phyloP scores from a whole-genome alignment of 1,284 basidiomycete genomes.

The Ceratobasidium sp. region DNA sequence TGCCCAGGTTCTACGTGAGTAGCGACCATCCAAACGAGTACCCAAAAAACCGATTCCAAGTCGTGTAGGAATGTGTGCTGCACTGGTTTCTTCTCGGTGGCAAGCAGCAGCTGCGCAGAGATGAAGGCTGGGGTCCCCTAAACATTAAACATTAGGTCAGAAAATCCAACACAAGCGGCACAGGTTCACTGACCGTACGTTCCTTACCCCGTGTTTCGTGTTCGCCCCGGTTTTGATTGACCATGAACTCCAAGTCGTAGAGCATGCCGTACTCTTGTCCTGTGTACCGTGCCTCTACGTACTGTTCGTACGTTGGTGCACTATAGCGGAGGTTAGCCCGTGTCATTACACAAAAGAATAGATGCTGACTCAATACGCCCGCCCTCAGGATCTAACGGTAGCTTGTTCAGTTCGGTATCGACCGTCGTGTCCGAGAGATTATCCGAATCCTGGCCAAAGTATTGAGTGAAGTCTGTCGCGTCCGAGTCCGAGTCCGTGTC shows the following conservation, averaged over 20 bases:
- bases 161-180: background rate
- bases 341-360: background rate
- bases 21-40: background rate
- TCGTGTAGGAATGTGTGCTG: slow-evolving; percentile 2
- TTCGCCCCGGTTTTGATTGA: background rate
- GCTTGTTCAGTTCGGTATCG: background rate
- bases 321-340: background rate
- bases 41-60: slow-evolving; percentile 7
- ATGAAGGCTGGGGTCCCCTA: slow-evolving; percentile 22
- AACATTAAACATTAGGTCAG: background rate
- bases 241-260: slow-evolving; percentile 30
- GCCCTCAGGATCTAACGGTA: background rate
- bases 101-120: background rate
- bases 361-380: background rate
- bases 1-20: background rate
- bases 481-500: slow-evolving; percentile 25
- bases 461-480: slow-evolving; percentile 11
- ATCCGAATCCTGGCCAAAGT: no score
- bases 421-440: background rate
- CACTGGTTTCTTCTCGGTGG: background rate
- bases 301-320: background rate
- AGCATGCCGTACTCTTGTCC: background rate
- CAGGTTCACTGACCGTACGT: slow-evolving; percentile 5
- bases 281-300: slow-evolving; percentile 1
- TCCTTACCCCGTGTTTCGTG: background rate